A percentile compares a stretch with the other conserved stretches of the same genome.
These are phyloP conservation scores for Leptoxyphium fumago DNA, from an alignment of 2,329 filamentous ascomycete species.

Conservation along the genomic window DNA sequence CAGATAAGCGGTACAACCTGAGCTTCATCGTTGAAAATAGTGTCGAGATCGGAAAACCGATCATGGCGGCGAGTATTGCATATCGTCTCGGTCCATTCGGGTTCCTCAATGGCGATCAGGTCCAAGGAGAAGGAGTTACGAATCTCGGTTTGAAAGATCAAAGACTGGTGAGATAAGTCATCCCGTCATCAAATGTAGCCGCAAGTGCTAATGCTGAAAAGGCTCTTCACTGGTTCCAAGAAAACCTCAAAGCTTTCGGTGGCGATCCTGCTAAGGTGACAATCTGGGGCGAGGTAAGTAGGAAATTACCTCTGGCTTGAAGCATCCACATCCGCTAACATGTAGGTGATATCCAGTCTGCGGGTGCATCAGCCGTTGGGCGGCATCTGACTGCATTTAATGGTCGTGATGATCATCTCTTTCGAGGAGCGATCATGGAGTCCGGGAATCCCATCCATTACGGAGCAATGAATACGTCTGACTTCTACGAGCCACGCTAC, in stretches of 20 bases:
- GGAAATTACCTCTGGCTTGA: background rate
- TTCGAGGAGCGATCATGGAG: slow-evolving; percentile 33
- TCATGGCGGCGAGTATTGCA: slow-evolving; percentile 46
- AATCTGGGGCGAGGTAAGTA: slow-evolving; percentile 25
- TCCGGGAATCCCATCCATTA: slow-evolving; percentile 19
- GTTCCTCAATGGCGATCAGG: slow-evolving; percentile 46
- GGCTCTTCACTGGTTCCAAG: slow-evolving; percentile 15
- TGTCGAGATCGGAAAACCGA: slow-evolving; percentile 27
- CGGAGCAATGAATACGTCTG: slow-evolving; percentile 7
- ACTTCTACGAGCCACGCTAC: slow-evolving; percentile 41
- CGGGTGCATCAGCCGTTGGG: slow-evolving; percentile 30
- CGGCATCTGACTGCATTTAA: slow-evolving; percentile 32
- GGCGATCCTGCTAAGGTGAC: slow-evolving; percentile 48
- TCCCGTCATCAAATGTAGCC: background rate
- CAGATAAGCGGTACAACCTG: slow-evolving; percentile 46
- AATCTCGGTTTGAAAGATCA: slow-evolving; percentile 31
- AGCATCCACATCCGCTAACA: background rate
- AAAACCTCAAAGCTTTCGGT: slow-evolving; percentile 51
- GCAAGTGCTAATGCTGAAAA: background rate
- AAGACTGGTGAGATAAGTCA: slow-evolving; percentile 20
- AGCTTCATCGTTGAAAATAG: slow-evolving; percentile 41
- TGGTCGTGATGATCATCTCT: slow-evolving; percentile 33
- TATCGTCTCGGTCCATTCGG: slow-evolving; percentile 55
- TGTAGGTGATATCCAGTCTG: slow-evolving; percentile 9
- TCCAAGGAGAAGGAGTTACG: slow-evolving; percentile 39